A percentile compares a stretch with the other conserved stretches of the same genome.
phyloP scores from a whole-genome alignment of 2,329 filamentous ascomycete species.

The Helotiales sp. region DNA sequence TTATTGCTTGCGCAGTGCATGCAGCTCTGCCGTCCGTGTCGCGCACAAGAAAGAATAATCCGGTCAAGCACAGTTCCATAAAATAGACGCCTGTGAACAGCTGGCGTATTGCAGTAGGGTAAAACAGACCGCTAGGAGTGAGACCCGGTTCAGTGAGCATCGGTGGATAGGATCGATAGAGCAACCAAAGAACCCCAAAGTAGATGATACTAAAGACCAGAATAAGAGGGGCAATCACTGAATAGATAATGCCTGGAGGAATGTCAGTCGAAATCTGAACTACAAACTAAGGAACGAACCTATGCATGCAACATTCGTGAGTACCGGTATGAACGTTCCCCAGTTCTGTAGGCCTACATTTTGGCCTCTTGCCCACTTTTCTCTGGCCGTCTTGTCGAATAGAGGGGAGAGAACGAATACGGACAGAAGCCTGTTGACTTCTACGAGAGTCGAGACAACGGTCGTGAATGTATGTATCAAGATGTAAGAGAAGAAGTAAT shows the following conservation, averaged over 20 bases:
- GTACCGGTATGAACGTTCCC: constrained; percentile 32
- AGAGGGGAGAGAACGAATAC: constrained; percentile 29
- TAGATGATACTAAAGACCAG: not conserved
- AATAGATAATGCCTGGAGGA: constrained; percentile 51
- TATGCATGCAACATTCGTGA: constrained; percentile 35
- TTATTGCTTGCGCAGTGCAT: constrained; percentile 32
- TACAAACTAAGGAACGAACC: constrained; percentile 26
- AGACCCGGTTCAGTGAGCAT: constrained; percentile 60
- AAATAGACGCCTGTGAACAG: constrained; percentile 37
- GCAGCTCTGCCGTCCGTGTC: constrained; percentile 25
- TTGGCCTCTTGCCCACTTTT: constrained; percentile 31
- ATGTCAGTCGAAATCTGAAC: constrained; percentile 16
- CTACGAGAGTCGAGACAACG: constrained; percentile 24
- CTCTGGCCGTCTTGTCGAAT: constrained; percentile 31
- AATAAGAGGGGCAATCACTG: constrained; percentile 27
- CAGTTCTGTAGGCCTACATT: constrained; percentile 32
- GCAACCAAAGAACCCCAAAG: constrained; percentile 1
- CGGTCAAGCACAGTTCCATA: constrained; percentile 34
- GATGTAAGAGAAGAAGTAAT: constrained; percentile 39
- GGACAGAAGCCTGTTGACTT: constrained; percentile 14
- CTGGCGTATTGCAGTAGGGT: constrained; percentile 31
- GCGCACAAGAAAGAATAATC: constrained; percentile 36
- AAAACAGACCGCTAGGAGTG: constrained; percentile 48
- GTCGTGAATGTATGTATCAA: constrained; percentile 28
- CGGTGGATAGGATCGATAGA: constrained; percentile 21